Evolutionary conservation across 2,329 filamentous ascomycete genomes (phyloP).

Genomic region (Didymella exigua): DNA sequence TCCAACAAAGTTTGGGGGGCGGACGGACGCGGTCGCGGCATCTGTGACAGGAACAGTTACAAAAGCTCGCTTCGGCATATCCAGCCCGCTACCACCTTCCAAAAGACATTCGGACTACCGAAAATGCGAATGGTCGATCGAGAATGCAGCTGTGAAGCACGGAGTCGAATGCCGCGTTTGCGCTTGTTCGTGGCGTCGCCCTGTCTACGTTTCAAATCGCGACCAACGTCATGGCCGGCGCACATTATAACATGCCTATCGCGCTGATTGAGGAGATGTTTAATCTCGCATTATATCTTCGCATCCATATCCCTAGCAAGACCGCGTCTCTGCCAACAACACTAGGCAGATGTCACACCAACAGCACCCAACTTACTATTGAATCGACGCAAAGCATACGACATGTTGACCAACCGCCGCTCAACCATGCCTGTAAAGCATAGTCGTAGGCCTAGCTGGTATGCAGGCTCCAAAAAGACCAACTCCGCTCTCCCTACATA

Average conservation of each 20-base stretch:
- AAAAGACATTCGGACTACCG: neutral
- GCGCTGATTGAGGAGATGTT: neutral
- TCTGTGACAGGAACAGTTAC: slow-evolving; percentile 1
- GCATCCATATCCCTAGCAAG: neutral
- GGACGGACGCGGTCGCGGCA: slow-evolving; percentile 4
- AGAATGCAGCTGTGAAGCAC: slow-evolving; percentile 5
- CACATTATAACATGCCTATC: neutral
- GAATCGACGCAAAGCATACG: neutral
- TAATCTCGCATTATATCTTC: neutral
- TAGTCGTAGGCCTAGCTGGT: slow-evolving; percentile 33
- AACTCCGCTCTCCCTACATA: slow-evolving; percentile 18
- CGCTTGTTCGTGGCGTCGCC: slow-evolving; percentile 24
- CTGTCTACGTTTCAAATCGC: slow-evolving; percentile 33
- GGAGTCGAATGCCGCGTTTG: slow-evolving; percentile 9
- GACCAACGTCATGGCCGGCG: slow-evolving; percentile 16
- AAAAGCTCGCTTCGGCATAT: slow-evolving; percentile 8
- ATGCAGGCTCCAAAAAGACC: slow-evolving; percentile 28
- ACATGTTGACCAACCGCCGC: slow-evolving; percentile 45
- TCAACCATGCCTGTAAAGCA: slow-evolving; percentile 44
- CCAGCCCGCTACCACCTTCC: slow-evolving; percentile 2
- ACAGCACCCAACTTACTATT: neutral
- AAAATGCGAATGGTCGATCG: neutral
- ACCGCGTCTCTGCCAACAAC: neutral
- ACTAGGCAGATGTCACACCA: neutral
- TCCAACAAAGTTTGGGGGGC: neutral